Percentiles rank a stretch among this genome's conserved stretches.
Evolutionary conservation across 2,329 filamentous ascomycete species (phyloP).

Genomic region (Talaromyces sp.): DNA sequence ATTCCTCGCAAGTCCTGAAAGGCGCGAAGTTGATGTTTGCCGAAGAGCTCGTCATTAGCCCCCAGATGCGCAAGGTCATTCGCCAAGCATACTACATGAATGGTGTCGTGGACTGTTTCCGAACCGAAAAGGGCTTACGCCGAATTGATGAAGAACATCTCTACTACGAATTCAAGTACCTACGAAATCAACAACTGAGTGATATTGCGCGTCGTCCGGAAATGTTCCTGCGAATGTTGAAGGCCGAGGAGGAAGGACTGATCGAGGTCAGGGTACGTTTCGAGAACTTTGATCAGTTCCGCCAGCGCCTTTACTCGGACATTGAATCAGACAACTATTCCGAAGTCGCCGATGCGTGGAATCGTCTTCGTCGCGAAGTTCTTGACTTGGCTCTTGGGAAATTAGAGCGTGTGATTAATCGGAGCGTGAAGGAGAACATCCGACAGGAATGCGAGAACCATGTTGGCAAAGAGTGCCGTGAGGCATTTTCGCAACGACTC

Average conservation of each 20-base stretch:
- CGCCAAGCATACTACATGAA: slow-evolving; percentile 80
- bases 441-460: slow-evolving; percentile 93
- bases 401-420: slow-evolving; percentile 80
- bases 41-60: slow-evolving; percentile 86
- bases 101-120: slow-evolving; percentile 80
- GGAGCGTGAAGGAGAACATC: slow-evolving; percentile 91
- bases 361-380: slow-evolving; percentile 80
- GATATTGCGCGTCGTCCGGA: slow-evolving; percentile 84
- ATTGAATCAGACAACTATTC: slow-evolving; percentile 96
- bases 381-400: slow-evolving; percentile 80
- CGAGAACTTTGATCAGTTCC: slow-evolving; percentile 75
- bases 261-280: slow-evolving; percentile 82
- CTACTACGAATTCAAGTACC: slow-evolving; percentile 97
- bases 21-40: slow-evolving; percentile 86
- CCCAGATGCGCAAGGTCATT: slow-evolving; percentile 85
- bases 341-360: slow-evolving; percentile 93
- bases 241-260: slow-evolving; percentile 90
- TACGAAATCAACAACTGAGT: slow-evolving; percentile 82
- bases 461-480: slow-evolving; percentile 82
- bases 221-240: slow-evolving; percentile 94
- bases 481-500: slow-evolving; percentile 84
- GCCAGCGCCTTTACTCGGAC: slow-evolving; percentile 73
- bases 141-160: slow-evolving; percentile 94
- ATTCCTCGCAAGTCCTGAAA: slow-evolving; percentile 72
- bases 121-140: slow-evolving; percentile 91